Evolutionary conservation across 2,329 filamentous ascomycete genomes (phyloP), one percentile per base, ranked within the genome.

Genomic region (Penicillium sp.): DNA sequence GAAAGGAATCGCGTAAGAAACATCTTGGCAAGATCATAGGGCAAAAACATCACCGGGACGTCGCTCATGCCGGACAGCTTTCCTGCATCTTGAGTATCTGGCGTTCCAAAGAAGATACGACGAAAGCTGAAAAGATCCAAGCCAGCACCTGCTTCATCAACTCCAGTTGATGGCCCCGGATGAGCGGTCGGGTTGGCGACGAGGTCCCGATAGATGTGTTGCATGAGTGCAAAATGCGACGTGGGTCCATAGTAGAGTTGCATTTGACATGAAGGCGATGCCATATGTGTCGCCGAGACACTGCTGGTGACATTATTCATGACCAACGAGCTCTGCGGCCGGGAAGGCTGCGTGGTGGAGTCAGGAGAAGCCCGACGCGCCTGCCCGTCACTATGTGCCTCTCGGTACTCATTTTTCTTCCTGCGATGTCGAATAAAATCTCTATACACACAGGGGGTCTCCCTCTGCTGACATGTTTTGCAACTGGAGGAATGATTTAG

Each of bases 181-280:
- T 58, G 61, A n/a, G 51, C 52, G 3, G 57, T 53, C 29, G 61
- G 62, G 31, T 65, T 60, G 3, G 65, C 65, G 9, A 72, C 59
- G 10, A 76, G 56, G 27, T 72, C 72, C 1, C 71, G 62, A 48
- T 76, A 76, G 11, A 76, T 68, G 23, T 75, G 67, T 39, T 76
- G 73, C 67, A 76, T 74, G 1, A 80, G 70, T 0, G 78, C 72
- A 31, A 80, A 80, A 59, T 80, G 78, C 0, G 78, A 80, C 0
- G 78, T 78, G 0, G 78, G 75, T 0, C 78, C 78, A 65, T 80
- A 80, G 62, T 80, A 80, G 0, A 80, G 67, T 58, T 80, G 77
- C 16, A 80, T 70, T 35, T 73, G 67, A 55, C 76, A 78, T 21
- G 76, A 79, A 1, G 78, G 74, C 1, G 77, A 78, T 26, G 77